Percentiles rank a stretch among this genome's conserved stretches.
Conservation (phyloP, 441 rosid species). For the Gossypium lobatum region DNA sequence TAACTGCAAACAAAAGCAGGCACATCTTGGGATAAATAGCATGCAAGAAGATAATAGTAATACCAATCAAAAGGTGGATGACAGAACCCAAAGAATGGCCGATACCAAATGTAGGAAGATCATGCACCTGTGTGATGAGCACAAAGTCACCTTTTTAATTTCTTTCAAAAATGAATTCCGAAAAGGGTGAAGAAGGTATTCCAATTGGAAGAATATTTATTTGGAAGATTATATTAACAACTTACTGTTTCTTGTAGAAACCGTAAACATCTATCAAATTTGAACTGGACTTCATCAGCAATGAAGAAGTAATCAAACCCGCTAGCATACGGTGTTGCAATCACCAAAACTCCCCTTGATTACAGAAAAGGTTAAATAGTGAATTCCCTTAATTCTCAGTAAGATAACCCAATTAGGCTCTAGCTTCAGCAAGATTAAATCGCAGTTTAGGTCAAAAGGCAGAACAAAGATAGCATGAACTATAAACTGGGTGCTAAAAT, state of each 20-base stretch:
- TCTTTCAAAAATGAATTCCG: neutral
- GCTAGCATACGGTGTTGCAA: slow-evolving; percentile 93
- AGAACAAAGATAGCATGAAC: neutral
- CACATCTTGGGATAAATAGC: neutral
- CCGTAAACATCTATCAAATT: slow-evolving; percentile 81
- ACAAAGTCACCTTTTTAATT: slow-evolving; percentile 8
- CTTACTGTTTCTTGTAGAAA: slow-evolving; percentile 70
- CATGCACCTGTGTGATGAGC: slow-evolving; percentile 50
- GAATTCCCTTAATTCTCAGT: neutral
- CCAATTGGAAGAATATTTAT: neutral
- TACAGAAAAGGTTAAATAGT: slow-evolving; percentile 17
- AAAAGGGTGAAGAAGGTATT: slow-evolving; percentile 4
- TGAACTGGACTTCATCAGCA: slow-evolving; percentile 91
- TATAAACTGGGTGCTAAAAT: neutral
- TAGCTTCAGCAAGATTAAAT: neutral
- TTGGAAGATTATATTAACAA: slow-evolving; percentile 12
- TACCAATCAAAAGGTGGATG: slow-evolving; percentile 94
- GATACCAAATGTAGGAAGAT: slow-evolving; percentile 86
- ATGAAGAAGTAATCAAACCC: slow-evolving; percentile 89
- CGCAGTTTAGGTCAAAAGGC: neutral
- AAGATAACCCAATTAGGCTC: neutral
- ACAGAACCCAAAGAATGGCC: slow-evolving; percentile 96
- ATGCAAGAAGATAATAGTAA: slow-evolving; percentile 5
- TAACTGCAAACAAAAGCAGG: slow-evolving; percentile 18
- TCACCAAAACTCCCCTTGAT: slow-evolving; percentile 80